A percentile compares a stretch with the other conserved stretches of the same genome.
Evolutionary conservation across 2,329 filamentous ascomycete species (phyloP).

Genomic region (Cladosporium sp.): DNA sequence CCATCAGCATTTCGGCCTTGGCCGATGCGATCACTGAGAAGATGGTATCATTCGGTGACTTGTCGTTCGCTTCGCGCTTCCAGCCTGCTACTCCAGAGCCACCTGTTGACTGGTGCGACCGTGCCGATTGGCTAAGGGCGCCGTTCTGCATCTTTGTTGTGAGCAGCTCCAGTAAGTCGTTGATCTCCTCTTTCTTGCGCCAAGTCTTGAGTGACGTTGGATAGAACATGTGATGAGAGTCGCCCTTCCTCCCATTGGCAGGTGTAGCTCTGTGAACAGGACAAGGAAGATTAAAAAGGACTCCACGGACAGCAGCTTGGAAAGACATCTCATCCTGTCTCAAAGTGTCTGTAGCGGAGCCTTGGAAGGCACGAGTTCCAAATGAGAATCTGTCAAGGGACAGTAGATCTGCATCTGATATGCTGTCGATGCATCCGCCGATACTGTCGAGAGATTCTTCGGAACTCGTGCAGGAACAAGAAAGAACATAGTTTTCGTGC

Average conservation of each 20-base stretch:
- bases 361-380: constrained; percentile 48
- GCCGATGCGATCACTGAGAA: constrained; percentile 35
- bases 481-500: constrained; percentile 89
- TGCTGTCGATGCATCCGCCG: constrained; percentile 76
- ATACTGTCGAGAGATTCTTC: constrained; percentile 68
- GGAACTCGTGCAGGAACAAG: constrained; percentile 63
- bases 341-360: constrained; percentile 62
- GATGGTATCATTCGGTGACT: not conserved
- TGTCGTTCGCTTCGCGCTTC: constrained; percentile 5
- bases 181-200: constrained; percentile 77
- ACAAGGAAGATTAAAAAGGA: constrained; percentile 78
- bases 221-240: constrained; percentile 87
- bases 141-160: constrained; percentile 53
- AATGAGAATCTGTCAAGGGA: constrained; percentile 67
- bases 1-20: constrained; percentile 71
- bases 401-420: constrained; percentile 86
- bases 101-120: not conserved
- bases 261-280: constrained; percentile 66
- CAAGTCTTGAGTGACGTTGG: constrained; percentile 80
- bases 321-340: constrained; percentile 94
- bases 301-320: constrained; percentile 79
- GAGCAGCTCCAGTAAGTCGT: constrained; percentile 68
- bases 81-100: not conserved
- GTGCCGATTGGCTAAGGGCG: constrained; percentile 25
- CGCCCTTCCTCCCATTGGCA: constrained; percentile 36